Conservation (phyloP, 768 basidiomycete species). For the Termitomyces sp. region DNA sequence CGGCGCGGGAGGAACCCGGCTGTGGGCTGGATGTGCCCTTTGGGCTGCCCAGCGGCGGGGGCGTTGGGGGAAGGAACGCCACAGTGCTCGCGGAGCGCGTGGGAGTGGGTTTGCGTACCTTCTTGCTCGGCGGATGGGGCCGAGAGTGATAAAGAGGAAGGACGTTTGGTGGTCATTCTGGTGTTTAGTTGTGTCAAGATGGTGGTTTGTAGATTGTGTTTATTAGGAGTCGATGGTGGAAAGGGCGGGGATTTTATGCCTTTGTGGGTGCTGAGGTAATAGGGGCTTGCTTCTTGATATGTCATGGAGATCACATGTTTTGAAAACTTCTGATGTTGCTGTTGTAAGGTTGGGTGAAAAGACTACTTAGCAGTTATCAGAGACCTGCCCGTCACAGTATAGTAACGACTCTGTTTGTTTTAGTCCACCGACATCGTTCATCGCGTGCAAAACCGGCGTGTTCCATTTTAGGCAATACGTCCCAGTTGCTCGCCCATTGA, state of each 20-base stretch:
- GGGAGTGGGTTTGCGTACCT: neutral
- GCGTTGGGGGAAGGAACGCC: neutral
- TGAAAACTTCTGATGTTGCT: too few species aligned
- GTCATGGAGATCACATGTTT: too few species aligned
- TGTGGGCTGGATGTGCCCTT: slow-evolving; percentile 5
- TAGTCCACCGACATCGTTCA: too few species aligned
- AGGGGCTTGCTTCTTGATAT: neutral
- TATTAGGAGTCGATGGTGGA: neutral
- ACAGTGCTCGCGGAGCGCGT: slow-evolving; percentile 5
- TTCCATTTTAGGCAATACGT: too few species aligned
- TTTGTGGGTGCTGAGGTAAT: slow-evolving; percentile 1
- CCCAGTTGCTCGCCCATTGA: neutral
- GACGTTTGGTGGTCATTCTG: neutral
- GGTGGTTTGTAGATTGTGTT: neutral
- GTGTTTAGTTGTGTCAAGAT: neutral
- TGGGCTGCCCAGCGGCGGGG: neutral
- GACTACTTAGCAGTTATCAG: too few species aligned
- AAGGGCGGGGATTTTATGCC: neutral
- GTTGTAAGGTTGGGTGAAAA: too few species aligned
- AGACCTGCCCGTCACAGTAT: too few species aligned
- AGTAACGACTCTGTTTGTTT: too few species aligned
- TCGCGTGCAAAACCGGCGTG: too few species aligned
- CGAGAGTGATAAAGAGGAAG: neutral
- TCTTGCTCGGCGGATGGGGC: neutral
- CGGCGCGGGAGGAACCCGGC: neutral